These are phyloP conservation scores for Pleurotus citrinopileatus DNA, from an alignment of 768 basidiomycete genomes.

Conservation along the genomic window DNA sequence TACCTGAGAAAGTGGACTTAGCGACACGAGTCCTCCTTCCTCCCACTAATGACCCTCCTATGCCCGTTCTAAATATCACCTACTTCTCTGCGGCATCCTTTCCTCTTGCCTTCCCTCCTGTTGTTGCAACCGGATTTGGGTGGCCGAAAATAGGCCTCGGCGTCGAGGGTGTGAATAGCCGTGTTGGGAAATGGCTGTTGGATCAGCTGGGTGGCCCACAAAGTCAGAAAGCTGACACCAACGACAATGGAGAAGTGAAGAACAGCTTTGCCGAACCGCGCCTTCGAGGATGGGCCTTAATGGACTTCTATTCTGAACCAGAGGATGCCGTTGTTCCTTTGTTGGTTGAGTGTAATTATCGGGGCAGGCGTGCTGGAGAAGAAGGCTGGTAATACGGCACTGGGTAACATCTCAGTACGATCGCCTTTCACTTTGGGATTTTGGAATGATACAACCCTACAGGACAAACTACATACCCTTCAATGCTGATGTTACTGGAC, in stretches of 20 bases:
- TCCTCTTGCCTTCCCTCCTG: slow-evolving; percentile 76
- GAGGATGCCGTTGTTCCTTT: slow-evolving; percentile 56
- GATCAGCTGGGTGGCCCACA: slow-evolving; percentile 36
- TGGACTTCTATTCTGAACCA: slow-evolving; percentile 74
- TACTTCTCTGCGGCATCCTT: slow-evolving; percentile 81
- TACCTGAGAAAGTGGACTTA: slow-evolving; percentile 75
- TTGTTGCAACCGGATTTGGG: slow-evolving; percentile 79
- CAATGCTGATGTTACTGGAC: too few species aligned
- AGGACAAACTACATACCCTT: too few species aligned
- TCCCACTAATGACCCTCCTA: slow-evolving; percentile 24
- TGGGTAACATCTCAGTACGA: neutral
- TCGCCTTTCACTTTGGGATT: too few species aligned
- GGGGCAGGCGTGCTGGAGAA: slow-evolving; percentile 40
- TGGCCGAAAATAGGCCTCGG: slow-evolving; percentile 77
- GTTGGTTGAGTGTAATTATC: slow-evolving; percentile 70
- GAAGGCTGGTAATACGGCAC: slow-evolving; percentile 35
- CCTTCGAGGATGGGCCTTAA: slow-evolving; percentile 71
- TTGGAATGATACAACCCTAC: too few species aligned
- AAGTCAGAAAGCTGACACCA: slow-evolving; percentile 13
- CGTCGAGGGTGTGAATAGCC: slow-evolving; percentile 81
- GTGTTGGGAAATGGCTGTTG: slow-evolving; percentile 72
- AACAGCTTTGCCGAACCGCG: slow-evolving; percentile 23
- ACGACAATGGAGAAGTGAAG: slow-evolving; percentile 17
- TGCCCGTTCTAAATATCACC: slow-evolving; percentile 63
- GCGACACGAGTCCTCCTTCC: slow-evolving; percentile 53